Evolutionary conservation across 495 filamentous ascomycete genomes (phyloP), one percentile per base, ranked within the genome.

Genomic region (Aspergillus ostianus): DNA sequence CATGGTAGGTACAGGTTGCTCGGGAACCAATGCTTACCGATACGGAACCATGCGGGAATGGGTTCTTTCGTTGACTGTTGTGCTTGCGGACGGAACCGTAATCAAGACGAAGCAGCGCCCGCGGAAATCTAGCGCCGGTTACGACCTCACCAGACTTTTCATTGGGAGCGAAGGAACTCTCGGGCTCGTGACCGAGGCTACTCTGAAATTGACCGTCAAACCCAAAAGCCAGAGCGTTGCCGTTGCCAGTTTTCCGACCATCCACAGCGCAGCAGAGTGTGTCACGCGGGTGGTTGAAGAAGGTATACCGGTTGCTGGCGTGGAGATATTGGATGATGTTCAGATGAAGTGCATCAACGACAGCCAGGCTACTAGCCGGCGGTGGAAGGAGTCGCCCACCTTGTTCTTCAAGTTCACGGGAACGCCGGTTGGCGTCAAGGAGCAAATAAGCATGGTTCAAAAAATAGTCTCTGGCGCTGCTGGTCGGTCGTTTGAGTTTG

Each of bases 21-120:
- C 81, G 2, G 85, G 85, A 50, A 88, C 85, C 3, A 88, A 88
- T 66, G 83, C 85, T 7, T 88, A 88, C 66, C 76, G 85, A 47
- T 87, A 88, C 55, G 85, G 85, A 13, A 88, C 85, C 12, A 88
- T 88, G 85, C 80, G 82, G 51, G 85, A 88, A 61, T 88, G 85
- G 85, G 85, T 88, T 45, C 70, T 87, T 5, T 81, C 80, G 9
- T 67, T 87, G 32, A 88, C 85, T 0, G 79, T 87, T 10, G 85
- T 88, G 8, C 75, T 88, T 51, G 85, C 85, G 4, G 85, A 88
- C 65, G 85, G 85, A 18, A 86, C 84, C 0, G 70, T 88, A 23
- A 84, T 88, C 57, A 86, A 86, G 72, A 88, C 85, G 10, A 75
- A 82, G 47, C 84, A 88, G 64, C 81, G 85, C 15, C 85, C 85